phyloP scores from a whole-genome alignment of 139 green algal genomes.

The Chlamydomonas applanata region DNA sequence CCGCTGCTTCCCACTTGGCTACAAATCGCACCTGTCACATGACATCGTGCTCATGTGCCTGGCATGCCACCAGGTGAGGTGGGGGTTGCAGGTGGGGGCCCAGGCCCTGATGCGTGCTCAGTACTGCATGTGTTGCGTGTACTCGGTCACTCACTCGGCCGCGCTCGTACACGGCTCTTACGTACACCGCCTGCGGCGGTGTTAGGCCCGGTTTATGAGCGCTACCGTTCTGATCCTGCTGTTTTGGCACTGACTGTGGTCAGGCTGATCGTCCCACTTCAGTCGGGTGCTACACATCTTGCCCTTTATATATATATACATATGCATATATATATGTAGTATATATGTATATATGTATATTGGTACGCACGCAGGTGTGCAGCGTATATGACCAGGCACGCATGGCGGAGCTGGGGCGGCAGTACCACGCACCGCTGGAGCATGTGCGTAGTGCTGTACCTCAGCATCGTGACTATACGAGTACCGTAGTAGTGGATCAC shows the following conservation, averaged over 20 bases:
- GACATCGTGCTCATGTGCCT: constrained; percentile 77
- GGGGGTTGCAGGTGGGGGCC: no score
- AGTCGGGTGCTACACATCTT: no score
- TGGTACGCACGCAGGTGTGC: constrained; percentile 14
- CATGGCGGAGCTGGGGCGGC: constrained; percentile 31
- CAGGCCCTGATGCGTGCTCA: no score
- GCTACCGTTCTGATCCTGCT: no score
- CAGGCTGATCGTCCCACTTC: no score
- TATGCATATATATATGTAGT: background rate
- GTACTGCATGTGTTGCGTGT: background rate
- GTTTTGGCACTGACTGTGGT: no score
- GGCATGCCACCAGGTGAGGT: constrained; percentile 43
- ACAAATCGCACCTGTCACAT: constrained; percentile 74
- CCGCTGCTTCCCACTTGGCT: constrained; percentile 52
- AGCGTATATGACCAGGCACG: constrained; percentile 27
- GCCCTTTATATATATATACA: background rate
- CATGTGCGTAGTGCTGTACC: constrained; percentile 5
- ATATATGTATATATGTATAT: background rate
- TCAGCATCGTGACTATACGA: no score
- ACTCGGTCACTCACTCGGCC: background rate
- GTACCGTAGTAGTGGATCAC: no score
- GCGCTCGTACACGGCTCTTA: no score
- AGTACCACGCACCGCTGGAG: constrained; percentile 24
- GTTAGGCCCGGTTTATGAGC: no score
- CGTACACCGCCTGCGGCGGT: no score